Conservation (phyloP, 1,284 basidiomycete species). For the Vanrija humicola region DNA sequence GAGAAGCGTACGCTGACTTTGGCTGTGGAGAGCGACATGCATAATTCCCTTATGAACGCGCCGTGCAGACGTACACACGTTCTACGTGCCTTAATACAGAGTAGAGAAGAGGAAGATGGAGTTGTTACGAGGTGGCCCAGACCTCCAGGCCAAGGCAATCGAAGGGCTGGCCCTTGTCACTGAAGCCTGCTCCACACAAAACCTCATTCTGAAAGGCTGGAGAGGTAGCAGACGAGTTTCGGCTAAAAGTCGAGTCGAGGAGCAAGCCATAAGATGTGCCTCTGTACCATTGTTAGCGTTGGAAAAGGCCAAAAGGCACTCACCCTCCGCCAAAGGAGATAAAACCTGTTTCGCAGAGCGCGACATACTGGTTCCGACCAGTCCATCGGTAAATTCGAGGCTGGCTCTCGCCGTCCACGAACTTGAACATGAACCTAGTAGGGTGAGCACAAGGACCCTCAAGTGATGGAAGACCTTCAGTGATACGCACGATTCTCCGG, state of each 20-base stretch:
- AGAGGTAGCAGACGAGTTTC: conserved; percentile 77
- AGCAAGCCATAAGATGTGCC: conserved; percentile 85
- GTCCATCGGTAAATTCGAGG: conserved; percentile 78
- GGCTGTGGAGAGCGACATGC: no score
- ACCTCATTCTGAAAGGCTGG: conserved; percentile 85
- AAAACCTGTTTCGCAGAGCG: conserved; percentile 72
- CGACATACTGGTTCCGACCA: conserved; percentile 84
- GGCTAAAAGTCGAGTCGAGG: conserved; percentile 74
- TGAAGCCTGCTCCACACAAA: conserved; percentile 58
- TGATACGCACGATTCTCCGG: conserved; percentile 66
- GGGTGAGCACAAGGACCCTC: no score
- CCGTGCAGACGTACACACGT: no score
- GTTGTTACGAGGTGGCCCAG: conserved; percentile 54
- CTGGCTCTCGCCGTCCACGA: conserved; percentile 34
- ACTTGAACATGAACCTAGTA: conserved; percentile 70
- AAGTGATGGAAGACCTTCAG: conserved; percentile 41
- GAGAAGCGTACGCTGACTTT: no score
- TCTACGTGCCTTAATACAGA: no score
- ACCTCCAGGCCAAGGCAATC: conserved; percentile 83
- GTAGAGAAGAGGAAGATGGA: no score
- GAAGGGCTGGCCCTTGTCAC: conserved; percentile 58
- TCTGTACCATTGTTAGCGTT: conserved; percentile 46
- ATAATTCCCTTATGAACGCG: no score
- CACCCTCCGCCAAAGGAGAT: conserved; percentile 89
- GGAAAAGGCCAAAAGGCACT: conserved; percentile 32